Conservation (phyloP, 139 green algal species). For the Chlorella sp. region DNA sequence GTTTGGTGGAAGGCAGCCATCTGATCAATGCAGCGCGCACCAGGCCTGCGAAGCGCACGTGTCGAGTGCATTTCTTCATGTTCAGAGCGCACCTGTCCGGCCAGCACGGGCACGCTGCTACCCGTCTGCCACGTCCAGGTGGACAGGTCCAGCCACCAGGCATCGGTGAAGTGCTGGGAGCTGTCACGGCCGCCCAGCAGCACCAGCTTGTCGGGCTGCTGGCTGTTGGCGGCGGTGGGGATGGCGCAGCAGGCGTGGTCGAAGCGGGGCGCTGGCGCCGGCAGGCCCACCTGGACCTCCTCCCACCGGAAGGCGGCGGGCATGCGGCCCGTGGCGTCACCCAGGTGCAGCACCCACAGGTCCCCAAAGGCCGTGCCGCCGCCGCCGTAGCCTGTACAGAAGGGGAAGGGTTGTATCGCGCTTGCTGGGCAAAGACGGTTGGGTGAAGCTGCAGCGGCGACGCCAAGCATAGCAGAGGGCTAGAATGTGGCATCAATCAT, state of each 20-base stretch:
- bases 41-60: too few species aligned
- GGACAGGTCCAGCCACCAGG: slow-evolving; percentile 79
- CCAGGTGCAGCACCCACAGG: slow-evolving; percentile 77
- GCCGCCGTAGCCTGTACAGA: slow-evolving; percentile 85
- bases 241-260: slow-evolving; percentile 75
- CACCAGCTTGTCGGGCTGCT: slow-evolving; percentile 77
- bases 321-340: too few species aligned
- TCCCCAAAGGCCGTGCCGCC: slow-evolving; percentile 79
- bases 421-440: too few species aligned
- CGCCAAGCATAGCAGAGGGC: neutral
- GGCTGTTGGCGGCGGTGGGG: slow-evolving; percentile 72
- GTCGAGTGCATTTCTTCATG: too few species aligned
- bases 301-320: slow-evolving; percentile 35
- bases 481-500: too few species aligned
- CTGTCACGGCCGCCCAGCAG: slow-evolving; percentile 88
- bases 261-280: slow-evolving; percentile 67
- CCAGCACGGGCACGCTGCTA: slow-evolving; percentile 43
- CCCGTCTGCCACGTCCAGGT: slow-evolving; percentile 72
- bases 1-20: neutral
- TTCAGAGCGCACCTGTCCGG: slow-evolving; percentile 12
- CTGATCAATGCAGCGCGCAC: neutral
- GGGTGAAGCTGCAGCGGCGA: too few species aligned
- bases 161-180: slow-evolving; percentile 76
- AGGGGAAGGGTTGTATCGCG: too few species aligned
- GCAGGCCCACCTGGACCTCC: slow-evolving; percentile 7